These are phyloP conservation scores for Pythium brassicae DNA, from an alignment of 352 stramenopile species.

Conservation along the genomic window DNA sequence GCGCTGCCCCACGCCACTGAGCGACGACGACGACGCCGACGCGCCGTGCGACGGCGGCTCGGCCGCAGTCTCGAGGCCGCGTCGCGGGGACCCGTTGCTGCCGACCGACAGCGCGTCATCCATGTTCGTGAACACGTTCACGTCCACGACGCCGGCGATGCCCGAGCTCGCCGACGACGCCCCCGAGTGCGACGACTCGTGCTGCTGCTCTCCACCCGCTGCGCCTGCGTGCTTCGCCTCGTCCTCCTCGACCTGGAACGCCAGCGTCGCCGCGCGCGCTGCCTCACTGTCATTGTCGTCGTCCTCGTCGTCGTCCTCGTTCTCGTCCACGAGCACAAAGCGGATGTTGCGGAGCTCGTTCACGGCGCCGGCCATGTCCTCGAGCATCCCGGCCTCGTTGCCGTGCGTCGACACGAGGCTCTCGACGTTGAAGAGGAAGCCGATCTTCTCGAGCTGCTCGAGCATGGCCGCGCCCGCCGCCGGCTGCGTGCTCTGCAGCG, in stretches of 20 bases:
- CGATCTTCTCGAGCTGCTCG: conserved; percentile 71
- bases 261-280: conserved; percentile 26
- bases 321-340: conserved; percentile 77
- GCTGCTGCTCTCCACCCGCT: conserved; percentile 8
- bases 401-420: conserved; percentile 83
- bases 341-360: conserved; percentile 79
- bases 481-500: conserved; percentile 45
- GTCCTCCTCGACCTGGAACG: conserved; percentile 71
- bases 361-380: conserved; percentile 81
- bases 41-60: conserved; percentile 7
- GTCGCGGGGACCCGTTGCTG: conserved; percentile 24
- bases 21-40: conserved; percentile 40
- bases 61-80: conserved; percentile 7
- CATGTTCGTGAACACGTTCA: conserved; percentile 76
- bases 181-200: conserved; percentile 14
- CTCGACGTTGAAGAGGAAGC: conserved; percentile 82
- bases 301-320: conserved; percentile 40
- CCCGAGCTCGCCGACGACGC: conserved; percentile 29
- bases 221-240: conserved; percentile 66
- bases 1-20: conserved; percentile 60
- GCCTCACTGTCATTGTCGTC: conserved; percentile 38
- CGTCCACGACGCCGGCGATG: conserved; percentile 71
- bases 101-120: conserved; percentile 57
- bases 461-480: conserved; percentile 58
- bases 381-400: conserved; percentile 86